Percentiles rank a stretch among this genome's conserved stretches.
These are phyloP conservation scores for Tetramitus jugosus DNA, from an alignment of 208 protist species.

Conservation along the genomic window DNA sequence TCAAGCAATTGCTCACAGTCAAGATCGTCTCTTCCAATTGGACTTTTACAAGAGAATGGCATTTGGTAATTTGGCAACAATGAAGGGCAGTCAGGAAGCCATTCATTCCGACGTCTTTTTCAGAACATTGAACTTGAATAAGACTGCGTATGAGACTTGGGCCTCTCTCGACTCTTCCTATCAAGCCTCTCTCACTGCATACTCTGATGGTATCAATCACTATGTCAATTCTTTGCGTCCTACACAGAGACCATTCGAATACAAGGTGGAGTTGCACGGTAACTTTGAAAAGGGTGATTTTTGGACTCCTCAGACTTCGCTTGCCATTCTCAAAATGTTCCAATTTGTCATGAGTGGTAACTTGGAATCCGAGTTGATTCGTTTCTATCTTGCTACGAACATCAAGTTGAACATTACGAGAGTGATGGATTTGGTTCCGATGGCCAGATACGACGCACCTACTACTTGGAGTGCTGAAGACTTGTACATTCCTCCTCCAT, in stretches of 20 bases:
- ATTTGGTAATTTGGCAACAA: not conserved
- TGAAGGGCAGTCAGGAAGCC: not conserved
- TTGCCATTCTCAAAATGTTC: not conserved
- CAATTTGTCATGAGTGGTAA: conserved; percentile 4
- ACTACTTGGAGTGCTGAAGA: not conserved
- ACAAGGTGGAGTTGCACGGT: not conserved
- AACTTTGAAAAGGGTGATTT: not conserved
- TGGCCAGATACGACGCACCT: not conserved
- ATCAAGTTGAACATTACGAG: not conserved
- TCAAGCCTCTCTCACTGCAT: not conserved
- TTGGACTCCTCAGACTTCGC: not conserved
- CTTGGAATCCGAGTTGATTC: not conserved
- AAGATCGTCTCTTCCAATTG: conserved; percentile 9
- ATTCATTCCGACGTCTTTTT: not conserved
- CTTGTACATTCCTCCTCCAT: not conserved
- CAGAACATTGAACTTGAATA: not conserved
- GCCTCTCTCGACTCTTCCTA: not conserved
- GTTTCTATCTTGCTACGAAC: not conserved
- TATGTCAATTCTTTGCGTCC: not conserved
- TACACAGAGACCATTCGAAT: not conserved
- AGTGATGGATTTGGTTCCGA: not conserved
- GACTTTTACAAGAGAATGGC: not conserved
- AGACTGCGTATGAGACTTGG: not conserved
- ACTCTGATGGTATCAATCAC: not conserved
- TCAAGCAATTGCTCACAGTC: not conserved